phyloP scores from a whole-genome alignment of 768 basidiomycete genomes.

The Pisolithus orientalis region DNA sequence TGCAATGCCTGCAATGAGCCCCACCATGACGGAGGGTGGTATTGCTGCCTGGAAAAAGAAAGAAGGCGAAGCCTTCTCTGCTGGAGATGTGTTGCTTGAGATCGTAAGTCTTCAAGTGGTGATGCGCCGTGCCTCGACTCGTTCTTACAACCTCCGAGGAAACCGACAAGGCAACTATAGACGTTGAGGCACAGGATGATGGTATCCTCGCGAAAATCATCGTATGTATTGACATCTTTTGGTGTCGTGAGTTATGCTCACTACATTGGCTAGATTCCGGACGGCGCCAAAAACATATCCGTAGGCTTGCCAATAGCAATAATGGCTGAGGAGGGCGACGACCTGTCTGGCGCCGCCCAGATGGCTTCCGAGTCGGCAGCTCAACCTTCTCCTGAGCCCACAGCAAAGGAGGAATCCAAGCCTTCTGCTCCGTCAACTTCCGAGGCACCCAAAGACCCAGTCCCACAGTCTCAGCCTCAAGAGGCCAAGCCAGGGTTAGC shows the following conservation, averaged over 20 bases:
- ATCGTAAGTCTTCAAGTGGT: conserved; percentile 52
- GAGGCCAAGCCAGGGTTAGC: conserved; percentile 51
- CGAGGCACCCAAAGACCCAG: conserved; percentile 28
- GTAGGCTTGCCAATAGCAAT: conserved; percentile 91
- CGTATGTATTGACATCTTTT: conserved; percentile 39
- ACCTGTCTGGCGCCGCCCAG: conserved; percentile 74
- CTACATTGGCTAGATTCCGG: conserved; percentile 47
- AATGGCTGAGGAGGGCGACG: conserved; percentile 92
- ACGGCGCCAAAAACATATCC: conserved; percentile 80
- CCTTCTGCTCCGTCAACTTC: conserved; percentile 39
- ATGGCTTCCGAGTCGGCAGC: conserved; percentile 59
- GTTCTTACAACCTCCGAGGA: conserved; percentile 48
- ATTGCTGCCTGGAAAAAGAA: conserved; percentile 97
- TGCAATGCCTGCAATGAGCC: conserved; percentile 98
- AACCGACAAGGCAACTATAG: conserved; percentile 99
- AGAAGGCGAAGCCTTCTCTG: conserved; percentile 85
- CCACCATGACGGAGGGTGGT: conserved; percentile 99
- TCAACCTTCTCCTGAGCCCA: conserved; percentile 21
- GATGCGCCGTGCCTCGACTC: neutral
- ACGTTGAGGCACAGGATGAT: conserved; percentile 98
- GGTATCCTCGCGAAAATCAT: conserved; percentile 96
- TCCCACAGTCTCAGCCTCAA: conserved; percentile 29
- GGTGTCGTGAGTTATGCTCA: neutral
- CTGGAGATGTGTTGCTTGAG: conserved; percentile 93
- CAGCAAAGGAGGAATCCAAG: conserved; percentile 29